phyloP scores from a whole-genome alignment of 768 basidiomycete genomes.

The Leccinum barrowsii region DNA sequence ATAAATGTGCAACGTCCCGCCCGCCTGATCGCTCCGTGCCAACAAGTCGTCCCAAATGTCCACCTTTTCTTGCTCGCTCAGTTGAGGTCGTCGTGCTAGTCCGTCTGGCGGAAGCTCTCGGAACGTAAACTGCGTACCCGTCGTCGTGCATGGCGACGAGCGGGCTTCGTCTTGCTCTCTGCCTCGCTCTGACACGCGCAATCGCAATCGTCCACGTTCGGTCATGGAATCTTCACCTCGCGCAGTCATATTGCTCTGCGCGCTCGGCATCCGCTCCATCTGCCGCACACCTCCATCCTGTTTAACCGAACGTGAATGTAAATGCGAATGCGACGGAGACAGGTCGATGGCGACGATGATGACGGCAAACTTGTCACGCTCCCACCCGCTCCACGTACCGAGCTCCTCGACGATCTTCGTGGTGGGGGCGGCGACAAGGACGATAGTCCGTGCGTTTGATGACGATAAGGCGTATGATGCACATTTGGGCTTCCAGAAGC shows the following conservation, averaged over 20 bases:
- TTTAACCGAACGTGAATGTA: neutral
- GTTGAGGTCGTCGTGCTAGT: conserved; percentile 31
- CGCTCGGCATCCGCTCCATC: conserved; percentile 22
- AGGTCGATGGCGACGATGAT: neutral
- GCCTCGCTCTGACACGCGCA: neutral
- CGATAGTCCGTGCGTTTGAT: neutral
- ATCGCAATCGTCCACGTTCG: neutral
- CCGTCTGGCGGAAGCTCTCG: conserved; percentile 38
- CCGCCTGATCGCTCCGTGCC: conserved; percentile 62
- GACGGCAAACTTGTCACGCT: conserved; percentile 8
- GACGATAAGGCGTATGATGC: conserved; percentile 23
- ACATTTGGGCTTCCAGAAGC: conserved; percentile 37
- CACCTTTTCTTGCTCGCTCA: conserved; percentile 69
- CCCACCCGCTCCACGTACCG: conserved; percentile 7
- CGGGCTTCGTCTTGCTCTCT: conserved; percentile 7
- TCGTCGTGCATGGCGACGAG: conserved; percentile 11
- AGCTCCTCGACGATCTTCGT: conserved; percentile 11
- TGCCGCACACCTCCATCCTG: conserved; percentile 8
- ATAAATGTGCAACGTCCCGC: conserved; percentile 64
- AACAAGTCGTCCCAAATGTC: conserved; percentile 69
- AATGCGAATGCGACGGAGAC: neutral
- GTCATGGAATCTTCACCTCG: conserved; percentile 9
- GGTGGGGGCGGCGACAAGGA: conserved; percentile 27
- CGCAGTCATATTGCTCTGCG: conserved; percentile 32
- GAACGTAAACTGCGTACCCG: conserved; percentile 39